Percentiles rank a stretch among this genome's conserved stretches.
Conservation (phyloP, 805 yeast species). For the Cyberlindnera bimundalis region DNA sequence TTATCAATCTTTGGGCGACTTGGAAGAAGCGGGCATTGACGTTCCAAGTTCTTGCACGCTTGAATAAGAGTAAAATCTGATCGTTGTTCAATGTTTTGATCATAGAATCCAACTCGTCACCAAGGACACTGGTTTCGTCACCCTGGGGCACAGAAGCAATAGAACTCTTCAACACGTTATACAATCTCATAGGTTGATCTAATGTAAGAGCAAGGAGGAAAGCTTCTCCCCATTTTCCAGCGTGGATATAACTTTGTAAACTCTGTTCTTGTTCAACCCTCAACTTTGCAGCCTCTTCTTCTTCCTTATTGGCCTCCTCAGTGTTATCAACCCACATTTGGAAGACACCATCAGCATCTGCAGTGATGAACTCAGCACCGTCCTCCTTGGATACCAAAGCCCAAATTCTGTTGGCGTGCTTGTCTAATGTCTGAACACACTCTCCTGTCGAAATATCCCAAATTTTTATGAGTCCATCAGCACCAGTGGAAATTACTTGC, state of each 20-base stretch:
- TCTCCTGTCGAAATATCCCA: slow-evolving; percentile 85
- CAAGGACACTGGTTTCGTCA: slow-evolving; percentile 41
- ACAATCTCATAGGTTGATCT: slow-evolving; percentile 87
- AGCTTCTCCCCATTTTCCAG: slow-evolving; percentile 84
- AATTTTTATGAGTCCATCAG: slow-evolving; percentile 89
- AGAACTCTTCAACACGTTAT: slow-evolving; percentile 67
- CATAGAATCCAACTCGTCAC: slow-evolving; percentile 57
- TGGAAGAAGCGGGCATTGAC: slow-evolving; percentile 78
- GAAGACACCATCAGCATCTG: slow-evolving; percentile 94
- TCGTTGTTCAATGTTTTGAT: slow-evolving; percentile 55
- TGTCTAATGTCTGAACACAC: slow-evolving; percentile 79
- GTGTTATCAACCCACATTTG: slow-evolving; percentile 89
- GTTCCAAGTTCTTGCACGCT: slow-evolving; percentile 92
- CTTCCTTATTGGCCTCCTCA: slow-evolving; percentile 58
- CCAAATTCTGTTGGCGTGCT: slow-evolving; percentile 95
- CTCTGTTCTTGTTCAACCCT: slow-evolving; percentile 87
- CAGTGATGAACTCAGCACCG: slow-evolving; percentile 70
- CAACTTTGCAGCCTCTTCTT: slow-evolving; percentile 45
- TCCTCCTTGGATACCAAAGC: slow-evolving; percentile 65
- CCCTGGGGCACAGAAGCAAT: slow-evolving; percentile 33
- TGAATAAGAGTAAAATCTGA: slow-evolving; percentile 58
- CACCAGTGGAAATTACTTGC: slow-evolving; percentile 74
- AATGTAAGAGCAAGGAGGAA: slow-evolving; percentile 79
- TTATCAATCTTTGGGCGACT: slow-evolving; percentile 74
- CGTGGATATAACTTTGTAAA: slow-evolving; percentile 66